Conservation (phyloP, 495 filamentous ascomycete species). For the Rhypophila decipiens region DNA sequence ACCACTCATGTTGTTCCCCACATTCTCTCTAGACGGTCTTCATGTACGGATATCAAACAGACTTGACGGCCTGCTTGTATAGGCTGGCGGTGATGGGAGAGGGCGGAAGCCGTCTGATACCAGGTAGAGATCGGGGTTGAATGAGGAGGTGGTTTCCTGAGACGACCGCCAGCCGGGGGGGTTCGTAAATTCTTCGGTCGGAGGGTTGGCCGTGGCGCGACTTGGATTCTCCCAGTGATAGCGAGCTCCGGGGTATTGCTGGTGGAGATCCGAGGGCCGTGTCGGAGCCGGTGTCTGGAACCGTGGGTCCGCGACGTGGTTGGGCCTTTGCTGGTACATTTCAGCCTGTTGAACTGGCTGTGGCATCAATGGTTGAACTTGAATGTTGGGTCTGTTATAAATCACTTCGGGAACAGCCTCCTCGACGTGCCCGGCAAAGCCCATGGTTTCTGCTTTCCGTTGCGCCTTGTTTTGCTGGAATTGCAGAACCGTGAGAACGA, state of each 20-base stretch:
- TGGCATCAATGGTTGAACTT: background rate
- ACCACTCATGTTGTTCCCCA: too few species aligned
- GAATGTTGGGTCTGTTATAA: background rate
- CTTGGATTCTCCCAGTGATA: background rate
- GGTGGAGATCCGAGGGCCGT: background rate
- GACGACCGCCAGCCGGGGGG: constrained; percentile 6
- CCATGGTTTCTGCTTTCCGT: background rate
- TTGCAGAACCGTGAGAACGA: constrained; percentile 7
- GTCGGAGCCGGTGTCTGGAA: background rate
- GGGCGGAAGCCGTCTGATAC: constrained; percentile 22
- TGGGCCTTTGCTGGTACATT: background rate
- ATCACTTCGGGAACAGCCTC: background rate
- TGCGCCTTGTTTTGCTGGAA: constrained; percentile 1
- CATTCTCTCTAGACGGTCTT: too few species aligned
- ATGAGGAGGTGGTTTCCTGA: constrained; percentile 15
- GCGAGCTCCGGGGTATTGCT: background rate
- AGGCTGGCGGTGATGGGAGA: constrained; percentile 8
- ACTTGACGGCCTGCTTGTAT: constrained; percentile 15
- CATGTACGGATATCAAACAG: background rate
- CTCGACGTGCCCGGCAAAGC: constrained; percentile 3
- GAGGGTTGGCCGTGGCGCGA: background rate
- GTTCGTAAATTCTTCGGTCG: background rate
- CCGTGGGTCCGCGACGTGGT: background rate
- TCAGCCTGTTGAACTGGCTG: background rate
- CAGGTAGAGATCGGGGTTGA: constrained; percentile 15